These are phyloP conservation scores for Chimonanthus salicifolius DNA, from an alignment of 164 flowering plant species.

Conservation along the genomic window DNA sequence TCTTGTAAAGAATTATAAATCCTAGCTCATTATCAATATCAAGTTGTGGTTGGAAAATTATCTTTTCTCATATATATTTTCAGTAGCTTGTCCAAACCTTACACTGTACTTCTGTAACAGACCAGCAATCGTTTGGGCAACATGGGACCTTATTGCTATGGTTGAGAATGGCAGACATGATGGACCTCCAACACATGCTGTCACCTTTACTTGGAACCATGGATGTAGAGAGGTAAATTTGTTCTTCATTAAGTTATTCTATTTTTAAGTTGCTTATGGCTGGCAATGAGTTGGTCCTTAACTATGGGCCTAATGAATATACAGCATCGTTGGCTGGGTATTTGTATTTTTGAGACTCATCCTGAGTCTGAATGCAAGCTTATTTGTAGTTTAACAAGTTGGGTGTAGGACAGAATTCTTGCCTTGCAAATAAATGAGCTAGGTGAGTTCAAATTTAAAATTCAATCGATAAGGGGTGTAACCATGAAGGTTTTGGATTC, in stretches of 20 bases:
- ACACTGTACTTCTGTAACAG: conserved; percentile 32
- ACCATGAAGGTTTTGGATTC: too few relatives aligned
- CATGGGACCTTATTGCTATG: conserved; percentile 97
- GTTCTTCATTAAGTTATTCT: not conserved
- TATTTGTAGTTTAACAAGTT: not conserved
- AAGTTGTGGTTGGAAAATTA: not conserved
- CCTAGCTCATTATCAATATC: not conserved
- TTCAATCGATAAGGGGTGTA: too few relatives aligned
- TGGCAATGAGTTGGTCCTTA: not conserved
- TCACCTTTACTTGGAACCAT: conserved; percentile 79
- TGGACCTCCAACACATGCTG: conserved; percentile 92
- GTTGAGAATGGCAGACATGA: conserved; percentile 65
- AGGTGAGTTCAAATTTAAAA: too few relatives aligned
- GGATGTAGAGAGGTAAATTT: conserved; percentile 70
- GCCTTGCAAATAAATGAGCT: too few relatives aligned
- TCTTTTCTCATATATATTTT: too few relatives aligned
- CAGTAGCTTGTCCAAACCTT: not conserved
- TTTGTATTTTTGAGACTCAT: not conserved
- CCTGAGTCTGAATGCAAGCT: not conserved
- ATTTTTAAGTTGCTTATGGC: not conserved
- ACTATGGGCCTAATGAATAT: not conserved
- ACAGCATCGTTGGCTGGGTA: not conserved
- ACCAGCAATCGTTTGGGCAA: conserved; percentile 96
- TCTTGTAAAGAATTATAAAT: not conserved
- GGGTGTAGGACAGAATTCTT: too few relatives aligned